A percentile compares a stretch with the other conserved stretches of the same genome.
Conservation (phyloP, 352 stramenopile species). For the Phytophthora ramorum region DNA sequence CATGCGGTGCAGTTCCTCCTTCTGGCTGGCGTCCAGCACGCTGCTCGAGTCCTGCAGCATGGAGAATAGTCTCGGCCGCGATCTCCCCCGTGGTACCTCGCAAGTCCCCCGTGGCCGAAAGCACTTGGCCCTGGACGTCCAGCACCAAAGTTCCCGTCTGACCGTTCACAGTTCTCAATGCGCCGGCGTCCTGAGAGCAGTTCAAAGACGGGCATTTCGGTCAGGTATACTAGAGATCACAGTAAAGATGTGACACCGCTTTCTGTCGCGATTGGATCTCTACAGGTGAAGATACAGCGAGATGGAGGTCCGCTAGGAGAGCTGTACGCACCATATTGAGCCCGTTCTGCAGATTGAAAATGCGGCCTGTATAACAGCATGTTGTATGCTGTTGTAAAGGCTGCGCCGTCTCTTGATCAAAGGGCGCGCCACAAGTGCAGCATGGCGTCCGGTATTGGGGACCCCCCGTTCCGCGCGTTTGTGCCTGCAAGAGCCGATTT, state of each 20-base stretch:
- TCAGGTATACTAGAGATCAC: constrained; percentile 2
- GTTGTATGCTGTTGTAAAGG: neutral
- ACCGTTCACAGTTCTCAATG: constrained; percentile 50
- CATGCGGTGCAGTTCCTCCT: constrained; percentile 70
- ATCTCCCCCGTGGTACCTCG: constrained; percentile 54
- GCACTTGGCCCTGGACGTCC: constrained; percentile 61
- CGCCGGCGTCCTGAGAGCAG: constrained; percentile 58
- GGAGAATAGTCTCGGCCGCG: constrained; percentile 65
- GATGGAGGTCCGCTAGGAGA: neutral
- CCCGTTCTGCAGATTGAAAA: neutral
- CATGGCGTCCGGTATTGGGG: neutral
- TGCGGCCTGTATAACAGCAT: neutral
- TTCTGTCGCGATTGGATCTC: neutral
- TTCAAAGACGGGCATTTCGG: neutral
- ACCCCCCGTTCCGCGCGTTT: constrained; percentile 42
- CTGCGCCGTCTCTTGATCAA: neutral
- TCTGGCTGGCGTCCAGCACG: constrained; percentile 59
- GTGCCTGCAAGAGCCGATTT: constrained; percentile 53
- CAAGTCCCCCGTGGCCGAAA: constrained; percentile 71
- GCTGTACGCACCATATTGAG: constrained; percentile 22
- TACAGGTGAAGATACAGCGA: constrained; percentile 13
- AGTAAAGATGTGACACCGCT: neutral
- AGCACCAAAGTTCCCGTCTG: constrained; percentile 75
- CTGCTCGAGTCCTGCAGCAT: constrained; percentile 75
- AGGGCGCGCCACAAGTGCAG: neutral